These are phyloP conservation scores for Colletotrichum euphorbiae DNA, from an alignment of 2,329 filamentous ascomycete genomes.

Conservation along the genomic window DNA sequence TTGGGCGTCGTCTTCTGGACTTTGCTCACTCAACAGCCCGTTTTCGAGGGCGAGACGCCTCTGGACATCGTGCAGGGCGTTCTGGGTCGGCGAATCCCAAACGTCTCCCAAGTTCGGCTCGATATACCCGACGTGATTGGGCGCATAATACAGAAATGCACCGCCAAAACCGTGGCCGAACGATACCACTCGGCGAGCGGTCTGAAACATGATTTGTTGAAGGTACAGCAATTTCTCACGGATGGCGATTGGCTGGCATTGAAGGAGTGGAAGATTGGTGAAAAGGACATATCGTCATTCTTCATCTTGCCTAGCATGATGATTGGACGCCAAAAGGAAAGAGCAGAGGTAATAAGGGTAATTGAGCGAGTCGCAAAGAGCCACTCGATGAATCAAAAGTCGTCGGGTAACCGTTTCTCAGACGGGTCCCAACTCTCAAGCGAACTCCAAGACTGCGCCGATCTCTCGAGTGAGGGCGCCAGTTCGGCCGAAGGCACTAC, in stretches of 20 bases:
- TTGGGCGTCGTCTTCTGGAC: slow-evolving; percentile 91
- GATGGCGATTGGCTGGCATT: slow-evolving; percentile 80
- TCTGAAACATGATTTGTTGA: slow-evolving; percentile 81
- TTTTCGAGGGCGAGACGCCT: slow-evolving; percentile 83
- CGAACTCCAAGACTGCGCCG: slow-evolving; percentile 60
- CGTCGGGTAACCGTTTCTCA: slow-evolving; percentile 59
- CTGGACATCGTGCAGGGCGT: slow-evolving; percentile 94
- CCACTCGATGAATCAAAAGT: slow-evolving; percentile 63
- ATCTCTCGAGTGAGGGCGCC: slow-evolving; percentile 69
- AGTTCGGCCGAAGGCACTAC: slow-evolving; percentile 67
- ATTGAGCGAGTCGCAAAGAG: slow-evolving; percentile 81
- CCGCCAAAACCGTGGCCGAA: slow-evolving; percentile 86
- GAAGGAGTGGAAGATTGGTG: slow-evolving; percentile 79
- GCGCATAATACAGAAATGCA: slow-evolving; percentile 90
- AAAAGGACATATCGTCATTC: slow-evolving; percentile 91
- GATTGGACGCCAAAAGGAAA: slow-evolving; percentile 82
- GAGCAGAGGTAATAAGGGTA: slow-evolving; percentile 75
- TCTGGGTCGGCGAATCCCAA: slow-evolving; percentile 80
- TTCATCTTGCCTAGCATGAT: slow-evolving; percentile 86
- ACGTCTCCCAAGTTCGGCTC: slow-evolving; percentile 79
- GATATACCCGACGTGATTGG: slow-evolving; percentile 88
- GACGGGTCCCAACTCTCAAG: slow-evolving; percentile 66
- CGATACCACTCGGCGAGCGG: slow-evolving; percentile 92
- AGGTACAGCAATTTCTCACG: slow-evolving; percentile 78
- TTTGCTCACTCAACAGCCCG: slow-evolving; percentile 81